A percentile compares a stretch with the other conserved stretches of the same genome.
phyloP scores from a whole-genome alignment of 345 rosid species.

The Eucalyptus marginata region DNA sequence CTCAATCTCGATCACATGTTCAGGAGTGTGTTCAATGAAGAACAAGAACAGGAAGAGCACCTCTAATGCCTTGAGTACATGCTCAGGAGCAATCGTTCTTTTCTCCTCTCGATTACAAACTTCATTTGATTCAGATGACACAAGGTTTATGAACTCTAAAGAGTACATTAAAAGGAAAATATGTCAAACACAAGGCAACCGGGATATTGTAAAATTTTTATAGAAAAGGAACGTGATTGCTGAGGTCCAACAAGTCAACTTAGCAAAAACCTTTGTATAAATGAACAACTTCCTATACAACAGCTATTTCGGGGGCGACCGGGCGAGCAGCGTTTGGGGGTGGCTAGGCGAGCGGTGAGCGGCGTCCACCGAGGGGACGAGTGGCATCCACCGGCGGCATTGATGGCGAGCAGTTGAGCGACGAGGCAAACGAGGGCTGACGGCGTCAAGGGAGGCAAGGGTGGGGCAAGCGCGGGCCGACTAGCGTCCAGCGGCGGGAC shows the following conservation, averaged over 20 bases:
- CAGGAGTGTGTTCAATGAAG: not conserved
- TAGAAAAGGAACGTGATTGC: not conserved
- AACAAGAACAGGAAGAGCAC: slow-evolving; percentile 7
- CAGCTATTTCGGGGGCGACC: not conserved
- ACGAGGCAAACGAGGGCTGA: too few relatives aligned
- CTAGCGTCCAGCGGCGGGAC: too few relatives aligned
- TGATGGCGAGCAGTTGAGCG: fast-evolving
- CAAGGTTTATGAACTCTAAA: slow-evolving; percentile 53
- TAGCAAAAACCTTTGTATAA: not conserved
- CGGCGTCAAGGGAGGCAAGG: too few relatives aligned
- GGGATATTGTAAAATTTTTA: not conserved
- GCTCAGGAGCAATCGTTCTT: slow-evolving; percentile 15
- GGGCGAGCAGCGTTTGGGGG: too few relatives aligned
- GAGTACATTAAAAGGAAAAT: not conserved
- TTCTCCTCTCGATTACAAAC: too few relatives aligned
- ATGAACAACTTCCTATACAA: not conserved
- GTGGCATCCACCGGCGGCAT: fast-evolving
- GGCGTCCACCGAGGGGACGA: too few relatives aligned
- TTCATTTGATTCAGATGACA: too few relatives aligned
- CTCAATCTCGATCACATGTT: too few relatives aligned
- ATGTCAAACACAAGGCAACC: not conserved
- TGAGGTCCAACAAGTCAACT: not conserved
- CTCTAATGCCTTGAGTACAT: slow-evolving; percentile 91
- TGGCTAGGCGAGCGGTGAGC: fast-evolving
- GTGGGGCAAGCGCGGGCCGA: too few relatives aligned